Evolutionary conservation across 257 asterid genomes (phyloP).

Genomic region (Scutellaria barbata): DNA sequence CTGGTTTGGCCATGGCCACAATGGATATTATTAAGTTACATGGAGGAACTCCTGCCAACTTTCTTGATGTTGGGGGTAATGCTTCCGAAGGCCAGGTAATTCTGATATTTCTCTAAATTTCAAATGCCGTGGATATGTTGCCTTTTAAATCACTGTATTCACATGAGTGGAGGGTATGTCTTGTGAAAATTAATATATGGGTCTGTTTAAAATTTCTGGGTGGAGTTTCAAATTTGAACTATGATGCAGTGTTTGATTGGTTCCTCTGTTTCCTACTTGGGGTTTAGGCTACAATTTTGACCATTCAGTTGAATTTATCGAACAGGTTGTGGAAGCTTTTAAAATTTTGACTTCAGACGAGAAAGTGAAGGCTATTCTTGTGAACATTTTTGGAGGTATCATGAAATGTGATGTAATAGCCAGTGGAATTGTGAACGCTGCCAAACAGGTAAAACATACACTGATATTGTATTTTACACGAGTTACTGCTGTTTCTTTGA

Average conservation of each 20-base stretch:
- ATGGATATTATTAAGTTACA: constrained; percentile 97
- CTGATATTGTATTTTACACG: background rate
- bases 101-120: constrained; percentile 12
- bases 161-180: background rate
- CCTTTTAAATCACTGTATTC: background rate
- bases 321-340: constrained; percentile 98
- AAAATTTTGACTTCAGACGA: constrained; percentile 95
- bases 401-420: constrained; percentile 99
- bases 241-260: background rate
- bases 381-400: constrained; percentile 98
- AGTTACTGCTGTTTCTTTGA: constrained; percentile 7
- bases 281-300: constrained; percentile 21
- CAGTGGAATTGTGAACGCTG: constrained; percentile 98
- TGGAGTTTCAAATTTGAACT: constrained; percentile 19
- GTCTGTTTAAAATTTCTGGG: background rate
- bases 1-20: constrained; percentile 99
- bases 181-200: background rate
- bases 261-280: constrained; percentile 15
- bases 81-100: constrained; percentile 95
- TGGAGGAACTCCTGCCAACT: constrained; percentile 99
- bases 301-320: constrained; percentile 30
- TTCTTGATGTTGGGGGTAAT: constrained; percentile 99
- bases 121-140: constrained; percentile 1
- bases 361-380: constrained; percentile 95
- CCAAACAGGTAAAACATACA: constrained; percentile 63